phyloP scores from a whole-genome alignment of 495 filamentous ascomycete species.

The Talaromyces trachyspermus region DNA sequence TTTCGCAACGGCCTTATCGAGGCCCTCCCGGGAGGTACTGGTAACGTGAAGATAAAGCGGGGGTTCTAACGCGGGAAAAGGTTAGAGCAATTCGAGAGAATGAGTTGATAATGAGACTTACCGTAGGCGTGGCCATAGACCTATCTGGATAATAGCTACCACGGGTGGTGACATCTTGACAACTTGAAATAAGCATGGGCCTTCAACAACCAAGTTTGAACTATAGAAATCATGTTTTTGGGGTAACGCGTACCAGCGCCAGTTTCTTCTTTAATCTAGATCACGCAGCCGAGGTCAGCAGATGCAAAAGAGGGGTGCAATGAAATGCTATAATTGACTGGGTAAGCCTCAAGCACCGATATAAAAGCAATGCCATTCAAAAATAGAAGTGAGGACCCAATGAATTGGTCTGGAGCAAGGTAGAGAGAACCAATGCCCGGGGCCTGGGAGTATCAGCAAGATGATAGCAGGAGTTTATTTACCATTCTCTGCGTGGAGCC shows the following conservation, averaged over 20 bases:
- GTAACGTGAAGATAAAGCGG: conserved; percentile 93
- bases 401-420: conserved; percentile 21
- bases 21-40: conserved; percentile 82
- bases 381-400: conserved; percentile 18
- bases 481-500: conserved; percentile 98
- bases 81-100: conserved; percentile 7
- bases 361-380: conserved; percentile 45
- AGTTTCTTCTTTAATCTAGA: conserved; percentile 99
- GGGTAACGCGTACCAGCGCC: conserved; percentile 92
- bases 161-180: conserved; percentile 97
- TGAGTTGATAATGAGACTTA: conserved; percentile 39
- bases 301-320: conserved; percentile 80
- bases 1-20: conserved; percentile 76
- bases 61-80: conserved; percentile 59
- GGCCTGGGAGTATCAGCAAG: conserved; percentile 73
- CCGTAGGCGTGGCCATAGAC: conserved; percentile 87
- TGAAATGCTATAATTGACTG: conserved; percentile 63
- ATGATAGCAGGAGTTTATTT: conserved; percentile 67
- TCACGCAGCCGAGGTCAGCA: conserved; percentile 93
- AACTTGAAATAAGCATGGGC: conserved; percentile 54
- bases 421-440: conserved; percentile 25
- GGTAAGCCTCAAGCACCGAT: conserved; percentile 78
- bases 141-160: conserved; percentile 96
- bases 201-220: conserved; percentile 42
- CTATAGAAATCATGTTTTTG: conserved; percentile 27